A percentile compares a stretch with the other conserved stretches of the same genome.
phyloP scores from a whole-genome alignment of 305 asterid species.

The Solanum hybrid region DNA sequence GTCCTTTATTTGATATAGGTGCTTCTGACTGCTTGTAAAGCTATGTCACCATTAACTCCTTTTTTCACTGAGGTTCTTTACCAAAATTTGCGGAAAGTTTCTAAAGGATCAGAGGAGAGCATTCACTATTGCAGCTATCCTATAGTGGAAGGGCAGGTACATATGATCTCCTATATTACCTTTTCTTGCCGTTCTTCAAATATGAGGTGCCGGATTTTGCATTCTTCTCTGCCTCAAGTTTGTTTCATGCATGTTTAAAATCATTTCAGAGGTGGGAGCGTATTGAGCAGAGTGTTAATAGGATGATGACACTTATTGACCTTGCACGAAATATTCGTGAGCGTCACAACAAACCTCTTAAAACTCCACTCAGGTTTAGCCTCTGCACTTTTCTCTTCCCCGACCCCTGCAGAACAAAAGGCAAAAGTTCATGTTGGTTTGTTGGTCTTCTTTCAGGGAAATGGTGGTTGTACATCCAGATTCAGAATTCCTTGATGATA shows the following conservation, averaged over 20 bases:
- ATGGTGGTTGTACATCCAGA: conserved; percentile 95
- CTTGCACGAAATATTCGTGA: conserved; percentile 94
- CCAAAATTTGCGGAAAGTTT: conserved; percentile 71
- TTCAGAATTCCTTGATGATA: conserved; percentile 71
- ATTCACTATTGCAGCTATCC: conserved; percentile 89
- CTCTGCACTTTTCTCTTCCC: neutral
- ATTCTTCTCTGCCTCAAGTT: neutral
- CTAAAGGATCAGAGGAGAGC: conserved; percentile 68
- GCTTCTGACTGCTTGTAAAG: conserved; percentile 83
- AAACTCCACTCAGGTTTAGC: conserved; percentile 56
- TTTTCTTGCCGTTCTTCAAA: neutral
- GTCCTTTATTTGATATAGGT: conserved; percentile 23
- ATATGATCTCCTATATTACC: neutral
- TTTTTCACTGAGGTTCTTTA: conserved; percentile 91
- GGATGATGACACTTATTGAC: conserved; percentile 87
- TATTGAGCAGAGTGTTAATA: conserved; percentile 77
- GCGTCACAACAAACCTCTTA: conserved; percentile 85
- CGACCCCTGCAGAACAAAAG: neutral
- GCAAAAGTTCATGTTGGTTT: neutral
- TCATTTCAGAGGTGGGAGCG: conserved; percentile 58
- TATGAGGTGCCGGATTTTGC: neutral
- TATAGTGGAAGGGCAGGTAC: conserved; percentile 60
- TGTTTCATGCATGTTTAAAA: neutral
- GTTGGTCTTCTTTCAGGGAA: conserved; percentile 31
- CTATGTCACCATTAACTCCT: conserved; percentile 97